Evolutionary conservation across 31 red algal genomes (phyloP), one percentile per base, ranked within the genome.

Genomic region (Asparagopsis taxiformis): DNA sequence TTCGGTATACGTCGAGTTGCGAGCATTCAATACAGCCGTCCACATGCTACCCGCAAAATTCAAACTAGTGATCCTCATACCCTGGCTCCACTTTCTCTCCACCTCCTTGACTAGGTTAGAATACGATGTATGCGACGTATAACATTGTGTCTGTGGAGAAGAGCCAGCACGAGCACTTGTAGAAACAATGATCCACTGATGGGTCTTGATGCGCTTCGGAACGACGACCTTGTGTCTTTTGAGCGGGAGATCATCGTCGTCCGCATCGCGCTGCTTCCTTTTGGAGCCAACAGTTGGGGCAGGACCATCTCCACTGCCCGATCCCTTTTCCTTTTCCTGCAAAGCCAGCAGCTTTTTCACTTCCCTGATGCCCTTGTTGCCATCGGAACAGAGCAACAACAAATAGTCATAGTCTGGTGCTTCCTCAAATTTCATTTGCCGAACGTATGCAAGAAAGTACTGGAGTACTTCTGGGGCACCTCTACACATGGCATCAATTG

Each of bases 141-240:
- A 98, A 52, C 91, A 93, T 41, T 98, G 95, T 24, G 84, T 98
- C 28, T 82, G 82, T 3, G 95, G 95, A 11, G 91, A 91, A 23
- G 66, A 49, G 31, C 80, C 66, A 25, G 74, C 88, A 50, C 89
- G 82, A 1, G 90, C 90, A 30, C 85, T 94, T 2, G 90, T 98
- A 22, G 90, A 94, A 17, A 98, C 81, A 51, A 98, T 98, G 31
- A 98, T 89, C 95, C 95, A 98, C 38, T 98, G 95, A 56, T 98
- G 95, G 2, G 90, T 98, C 60, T 98, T 98, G 38, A 91, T 83
- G 43, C 77, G 72, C 62, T 93, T 93, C 15, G 90, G 90, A 10
- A 93, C 65, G 19, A 98, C 90, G 39, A 98, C 72, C 72, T 87
- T 87, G 39, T 87, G 77, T 26, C 62, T 77, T 51, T 94, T 94